Evolutionary conservation across 176 grass and related monocot species (phyloP), one percentile per base, ranked within the genome.

Genomic region (Avena sativa): DNA sequence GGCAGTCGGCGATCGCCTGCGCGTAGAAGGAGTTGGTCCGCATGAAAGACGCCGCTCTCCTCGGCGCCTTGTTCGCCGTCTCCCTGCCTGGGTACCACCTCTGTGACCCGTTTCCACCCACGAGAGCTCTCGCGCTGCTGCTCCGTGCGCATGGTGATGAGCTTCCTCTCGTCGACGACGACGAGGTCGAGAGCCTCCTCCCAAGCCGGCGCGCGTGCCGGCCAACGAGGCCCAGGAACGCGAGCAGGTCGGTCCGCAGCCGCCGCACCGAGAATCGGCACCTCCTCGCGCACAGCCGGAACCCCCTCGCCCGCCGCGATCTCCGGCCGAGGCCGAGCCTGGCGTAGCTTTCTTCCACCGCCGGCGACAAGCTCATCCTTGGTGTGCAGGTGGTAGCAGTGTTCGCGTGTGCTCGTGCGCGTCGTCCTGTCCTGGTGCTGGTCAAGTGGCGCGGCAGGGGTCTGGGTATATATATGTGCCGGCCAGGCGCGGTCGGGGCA

Each of bases 1-100:
- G 80, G 91, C 94, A 96, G n/a, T 96, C 94, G 30, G 91, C 87
- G 81, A 96, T 93, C 5, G 94, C 94, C 89, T 96, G 91, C 53
- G 94, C 83, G 76, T 96, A 91, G 87, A 95, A 95, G 12, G 94
- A 96, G 71, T 96, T 93, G 61, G 91, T 88, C 77, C 91, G 71
- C 91, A 72, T 46, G 79, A 88, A 88, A 15, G 84, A 59, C 73
- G 64, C 12, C 57, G 72, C 76, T 34, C 56, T 86, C 44, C 84
- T 38, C 73, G 38, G 71, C 76, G 11, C 79, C 76, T 83, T 76
- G 3, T 16, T 4, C 13, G 48, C 48, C 7, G 28, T 28, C 28
- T 28, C 28, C 28, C 28, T 28, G 28, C 28, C 28, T 2, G 28
- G 28, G 28, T 28, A 28, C 28, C 28, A 28, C 28, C 28, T 28